Evolutionary conservation across 768 basidiomycete genomes (phyloP).

Genomic region (Rhodocollybia butyracea): DNA sequence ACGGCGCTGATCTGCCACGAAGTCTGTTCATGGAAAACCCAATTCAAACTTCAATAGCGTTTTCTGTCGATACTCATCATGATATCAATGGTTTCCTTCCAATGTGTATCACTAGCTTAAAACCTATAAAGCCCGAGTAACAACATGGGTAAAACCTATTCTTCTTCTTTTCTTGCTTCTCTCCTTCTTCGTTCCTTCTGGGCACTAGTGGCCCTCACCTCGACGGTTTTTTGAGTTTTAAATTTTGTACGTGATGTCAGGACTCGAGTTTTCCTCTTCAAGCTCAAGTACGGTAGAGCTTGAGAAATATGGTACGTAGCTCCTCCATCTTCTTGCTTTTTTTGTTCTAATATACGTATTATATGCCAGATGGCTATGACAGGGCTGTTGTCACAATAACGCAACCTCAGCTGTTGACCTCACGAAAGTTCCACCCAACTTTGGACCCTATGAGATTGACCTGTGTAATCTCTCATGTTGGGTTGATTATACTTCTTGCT

Average conservation of each 20-base stretch:
- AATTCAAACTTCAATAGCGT: too few species aligned
- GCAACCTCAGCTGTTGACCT: not conserved
- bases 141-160: not conserved
- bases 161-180: not conserved
- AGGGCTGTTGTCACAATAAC: not conserved
- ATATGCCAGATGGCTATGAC: not conserved
- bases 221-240: not conserved
- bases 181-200: not conserved
- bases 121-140: too few species aligned
- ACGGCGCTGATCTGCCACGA: too few species aligned
- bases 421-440: not conserved
- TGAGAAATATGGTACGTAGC: not conserved
- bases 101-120: too few species aligned
- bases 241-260: not conserved
- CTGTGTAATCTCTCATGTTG: not conserved
- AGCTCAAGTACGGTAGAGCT: not conserved
- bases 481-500: not conserved
- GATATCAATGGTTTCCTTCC: too few species aligned
- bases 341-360: not conserved
- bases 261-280: not conserved
- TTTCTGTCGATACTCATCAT: too few species aligned
- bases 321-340: not conserved
- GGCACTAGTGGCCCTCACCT: not conserved
- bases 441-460: constrained; percentile 1
- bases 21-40: too few species aligned